These are phyloP conservation scores for Hypoxylon fuscum DNA, from an alignment of 495 filamentous ascomycete genomes.

Conservation along the genomic window DNA sequence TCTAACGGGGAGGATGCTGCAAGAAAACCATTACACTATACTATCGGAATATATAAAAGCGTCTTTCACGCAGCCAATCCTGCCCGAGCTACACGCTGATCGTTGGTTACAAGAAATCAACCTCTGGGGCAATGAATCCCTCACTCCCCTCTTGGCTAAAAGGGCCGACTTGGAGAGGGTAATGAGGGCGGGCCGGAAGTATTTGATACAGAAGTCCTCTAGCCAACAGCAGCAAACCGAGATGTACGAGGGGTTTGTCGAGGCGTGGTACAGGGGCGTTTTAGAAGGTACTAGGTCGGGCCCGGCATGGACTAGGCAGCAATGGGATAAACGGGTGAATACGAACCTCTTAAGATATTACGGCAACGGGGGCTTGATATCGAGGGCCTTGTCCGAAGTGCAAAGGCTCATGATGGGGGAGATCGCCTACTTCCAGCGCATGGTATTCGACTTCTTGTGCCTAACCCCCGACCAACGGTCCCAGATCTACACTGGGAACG, in stretches of 20 bases:
- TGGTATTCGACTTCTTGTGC: constrained; percentile 24
- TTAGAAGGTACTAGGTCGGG: too few species aligned
- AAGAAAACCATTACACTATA: neutral
- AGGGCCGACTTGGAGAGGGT: too few species aligned
- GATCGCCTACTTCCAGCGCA: constrained; percentile 13
- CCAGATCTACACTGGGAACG: neutral
- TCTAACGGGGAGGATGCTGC: neutral
- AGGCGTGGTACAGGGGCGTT: too few species aligned
- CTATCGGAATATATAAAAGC: neutral
- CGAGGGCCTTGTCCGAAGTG: neutral
- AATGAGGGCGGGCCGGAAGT: too few species aligned
- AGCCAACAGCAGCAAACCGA: too few species aligned
- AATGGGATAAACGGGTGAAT: neutral
- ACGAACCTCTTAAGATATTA: neutral
- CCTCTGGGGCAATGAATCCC: too few species aligned
- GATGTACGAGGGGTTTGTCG: too few species aligned
- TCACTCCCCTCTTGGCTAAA: too few species aligned
- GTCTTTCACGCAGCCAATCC: too few species aligned
- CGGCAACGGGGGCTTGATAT: constrained; percentile 12
- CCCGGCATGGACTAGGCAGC: neutral
- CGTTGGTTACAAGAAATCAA: too few species aligned
- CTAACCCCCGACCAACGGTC: neutral
- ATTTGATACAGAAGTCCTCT: too few species aligned
- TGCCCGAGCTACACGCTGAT: too few species aligned
- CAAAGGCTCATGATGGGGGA: constrained; percentile 14